Conservation (phyloP, 164 flowering plant species). For the Tetracentron sinense region DNA sequence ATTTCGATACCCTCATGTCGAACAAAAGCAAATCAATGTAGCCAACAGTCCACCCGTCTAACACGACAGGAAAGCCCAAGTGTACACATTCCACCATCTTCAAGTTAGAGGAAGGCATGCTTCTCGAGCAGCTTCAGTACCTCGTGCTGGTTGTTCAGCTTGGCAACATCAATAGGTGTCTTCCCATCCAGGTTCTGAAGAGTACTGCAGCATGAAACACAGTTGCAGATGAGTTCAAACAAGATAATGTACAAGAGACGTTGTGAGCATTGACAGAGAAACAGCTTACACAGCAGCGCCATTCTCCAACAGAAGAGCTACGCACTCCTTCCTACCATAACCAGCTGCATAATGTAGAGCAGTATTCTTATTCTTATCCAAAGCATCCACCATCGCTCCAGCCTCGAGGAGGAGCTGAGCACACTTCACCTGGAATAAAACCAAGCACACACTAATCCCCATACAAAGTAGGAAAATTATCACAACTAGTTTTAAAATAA, state of each 20-base stretch:
- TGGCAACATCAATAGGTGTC: conserved; percentile 94
- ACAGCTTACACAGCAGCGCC: conserved; percentile 94
- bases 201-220: conserved; percentile 47
- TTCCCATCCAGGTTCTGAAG: conserved; percentile 94
- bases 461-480: neutral
- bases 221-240: neutral
- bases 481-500: neutral
- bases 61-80: neutral
- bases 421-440: conserved; percentile 59
- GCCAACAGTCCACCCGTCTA: neutral
- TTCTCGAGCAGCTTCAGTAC: conserved; percentile 89
- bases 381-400: conserved; percentile 81
- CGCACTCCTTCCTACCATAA: conserved; percentile 95
- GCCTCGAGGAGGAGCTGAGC: conserved; percentile 82
- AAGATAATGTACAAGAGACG: neutral
- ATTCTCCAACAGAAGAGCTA: conserved; percentile 76
- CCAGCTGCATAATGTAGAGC: conserved; percentile 99
- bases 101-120: conserved; percentile 72
- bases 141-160: conserved; percentile 83
- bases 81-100: conserved; percentile 4
- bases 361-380: conserved; percentile 91
- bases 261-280: neutral
- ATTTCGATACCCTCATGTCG: neutral
- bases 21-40: neutral
- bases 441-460: conserved; percentile 1